A percentile compares a stretch with the other conserved stretches of the same genome.
These are phyloP conservation scores for Beauveria sp. DNA, from an alignment of 2,329 filamentous ascomycete genomes.

Conservation along the genomic window DNA sequence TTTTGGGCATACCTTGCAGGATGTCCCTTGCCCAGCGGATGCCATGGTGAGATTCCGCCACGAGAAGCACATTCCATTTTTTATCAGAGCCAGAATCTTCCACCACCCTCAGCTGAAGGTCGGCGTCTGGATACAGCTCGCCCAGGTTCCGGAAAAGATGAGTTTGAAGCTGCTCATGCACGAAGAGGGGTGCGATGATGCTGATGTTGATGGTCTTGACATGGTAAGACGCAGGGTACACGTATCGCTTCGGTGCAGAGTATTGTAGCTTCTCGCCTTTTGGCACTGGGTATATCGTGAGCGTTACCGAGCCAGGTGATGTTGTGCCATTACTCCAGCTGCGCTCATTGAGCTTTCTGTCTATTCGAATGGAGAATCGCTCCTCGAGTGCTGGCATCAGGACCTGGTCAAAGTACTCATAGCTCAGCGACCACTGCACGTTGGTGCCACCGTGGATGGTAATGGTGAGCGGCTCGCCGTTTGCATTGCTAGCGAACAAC, in stretches of 20 bases:
- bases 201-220: conserved; percentile 43
- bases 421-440: conserved; percentile 48
- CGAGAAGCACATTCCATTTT: conserved; percentile 49
- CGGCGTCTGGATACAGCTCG: conserved; percentile 33
- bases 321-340: conserved; percentile 44
- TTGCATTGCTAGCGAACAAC: conserved; percentile 42
- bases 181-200: conserved; percentile 39
- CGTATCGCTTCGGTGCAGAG: conserved; percentile 18
- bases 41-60: conserved; percentile 40
- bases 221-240: conserved; percentile 22
- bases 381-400: conserved; percentile 46
- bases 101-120: conserved; percentile 35
- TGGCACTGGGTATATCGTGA: conserved; percentile 30
- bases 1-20: conserved; percentile 34
- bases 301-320: conserved; percentile 34
- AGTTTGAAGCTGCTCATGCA: conserved; percentile 34
- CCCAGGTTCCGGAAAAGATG: conserved; percentile 33
- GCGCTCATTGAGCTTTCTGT: conserved; percentile 36
- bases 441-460: conserved; percentile 54
- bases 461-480: conserved; percentile 37
- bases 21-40: conserved; percentile 43
- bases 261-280: conserved; percentile 30
- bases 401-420: conserved; percentile 56
- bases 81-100: conserved; percentile 45
- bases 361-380: conserved; percentile 40